phyloP scores from a whole-genome alignment of 257 asterid genomes.

The Solanum habrochaites region DNA sequence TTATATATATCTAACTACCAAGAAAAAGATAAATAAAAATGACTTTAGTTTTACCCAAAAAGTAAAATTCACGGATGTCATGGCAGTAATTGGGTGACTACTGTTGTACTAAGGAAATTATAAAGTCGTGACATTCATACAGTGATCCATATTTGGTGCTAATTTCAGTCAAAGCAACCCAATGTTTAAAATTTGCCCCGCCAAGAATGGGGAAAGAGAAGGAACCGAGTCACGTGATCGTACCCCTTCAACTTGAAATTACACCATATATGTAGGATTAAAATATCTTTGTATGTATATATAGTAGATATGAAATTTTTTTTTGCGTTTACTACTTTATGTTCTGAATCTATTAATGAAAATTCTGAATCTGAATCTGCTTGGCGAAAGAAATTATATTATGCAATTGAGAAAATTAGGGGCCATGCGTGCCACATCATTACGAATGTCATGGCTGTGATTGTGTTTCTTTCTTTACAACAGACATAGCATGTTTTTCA shows the following conservation, averaged over 20 bases:
- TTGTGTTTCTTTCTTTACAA: not conserved
- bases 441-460: slow-evolving; percentile 4
- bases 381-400: not conserved
- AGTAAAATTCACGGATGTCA: not conserved
- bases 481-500: not conserved
- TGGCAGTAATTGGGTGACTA: not conserved
- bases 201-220: not conserved
- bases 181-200: not conserved
- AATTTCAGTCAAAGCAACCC: not conserved
- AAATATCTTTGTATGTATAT: not conserved
- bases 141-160: not conserved
- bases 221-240: not conserved
- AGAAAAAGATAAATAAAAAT: not conserved
- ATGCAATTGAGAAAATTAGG: not conserved
- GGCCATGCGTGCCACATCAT: not conserved
- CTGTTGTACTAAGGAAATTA: not conserved
- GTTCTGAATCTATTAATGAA: not conserved
- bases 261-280: rapidly evolving
- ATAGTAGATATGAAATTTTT: not conserved
- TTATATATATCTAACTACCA: not conserved
- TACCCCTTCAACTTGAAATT: not conserved
- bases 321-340: not conserved
- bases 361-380: not conserved
- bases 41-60: not conserved
- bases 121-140: not conserved